Base-by-base conservation (phyloP, 75 land plant genomes). In the Picea sitchensis region DNA sequence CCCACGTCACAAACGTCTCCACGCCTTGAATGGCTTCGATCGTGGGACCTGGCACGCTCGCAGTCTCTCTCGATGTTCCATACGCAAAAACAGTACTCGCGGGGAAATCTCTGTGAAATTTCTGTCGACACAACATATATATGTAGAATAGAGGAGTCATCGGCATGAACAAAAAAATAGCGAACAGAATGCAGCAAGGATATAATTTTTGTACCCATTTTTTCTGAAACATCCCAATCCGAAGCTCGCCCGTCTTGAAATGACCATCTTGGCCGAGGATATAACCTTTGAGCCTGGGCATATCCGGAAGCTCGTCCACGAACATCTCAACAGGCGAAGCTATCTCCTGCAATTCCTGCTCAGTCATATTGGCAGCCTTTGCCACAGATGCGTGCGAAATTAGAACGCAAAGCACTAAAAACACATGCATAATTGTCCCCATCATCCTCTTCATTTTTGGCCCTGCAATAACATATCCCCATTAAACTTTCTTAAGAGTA, bases 11-110 rank as follows among this genome's bases (percentile, higher is more conserved):
- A 32, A 81, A 47, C 32, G 90, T 84, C 36, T 56, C 54, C 12
- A 88, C 74, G 5, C 92, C 90, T 17, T 81, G 78, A 14, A 83
- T 75, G 31, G 89, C 90, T 76, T 91, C 89, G 72, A 93, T 90
- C 4, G 89, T 92, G 15, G 96, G 96, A 7, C 96, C 96, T 1
- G 96, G 96, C 17, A 86, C 84, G 0, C 87, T 88, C 9, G 96
- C 94, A 0, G 77, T 67, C 20, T 75, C 68, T 62, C 60, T 67
- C 13, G 88, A 84, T 13, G 73, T 76, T 17, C 96, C 96, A 78
- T 81, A 93, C 0, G 92, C 96, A 58, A 90, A 93, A 18, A 93
- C 90, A 0, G 68, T 81, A 0, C 94, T 84, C 15, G 86, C 59
- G 11, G 91, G 90, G 3, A 93, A 79, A 58, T 93, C 92, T 4